Conservation (phyloP, 805 yeast species). For the Jamesozyma piceae region DNA sequence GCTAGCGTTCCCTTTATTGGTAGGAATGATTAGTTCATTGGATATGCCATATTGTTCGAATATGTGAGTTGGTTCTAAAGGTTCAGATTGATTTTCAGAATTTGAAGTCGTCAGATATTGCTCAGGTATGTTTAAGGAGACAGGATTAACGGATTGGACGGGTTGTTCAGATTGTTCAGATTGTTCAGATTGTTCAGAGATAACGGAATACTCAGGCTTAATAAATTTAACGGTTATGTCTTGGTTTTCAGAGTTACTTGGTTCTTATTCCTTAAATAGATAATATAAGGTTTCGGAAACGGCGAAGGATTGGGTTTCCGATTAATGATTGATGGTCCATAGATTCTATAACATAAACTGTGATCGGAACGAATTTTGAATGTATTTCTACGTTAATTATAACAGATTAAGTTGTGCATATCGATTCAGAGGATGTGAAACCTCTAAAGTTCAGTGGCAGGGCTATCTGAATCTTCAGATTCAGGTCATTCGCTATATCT, state of each 20-base stretch:
- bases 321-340: conserved; percentile 1
- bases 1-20: too few relatives aligned
- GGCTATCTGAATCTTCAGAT: background rate
- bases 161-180: background rate
- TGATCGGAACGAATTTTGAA: background rate
- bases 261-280: background rate
- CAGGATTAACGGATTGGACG: too few relatives aligned
- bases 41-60: too few relatives aligned
- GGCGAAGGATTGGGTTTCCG: conserved; percentile 3
- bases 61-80: too few relatives aligned
- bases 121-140: background rate
- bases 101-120: background rate
- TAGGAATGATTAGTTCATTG: too few relatives aligned
- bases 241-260: conserved; percentile 6
- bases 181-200: too few relatives aligned
- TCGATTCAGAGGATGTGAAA: background rate
- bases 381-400: background rate
- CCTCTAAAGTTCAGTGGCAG: conserved; percentile 3
- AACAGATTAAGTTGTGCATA: conserved; percentile 1
- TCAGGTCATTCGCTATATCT: background rate
- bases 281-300: background rate
- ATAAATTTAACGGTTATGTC: background rate
- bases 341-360: conserved; percentile 2
- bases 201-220: background rate
- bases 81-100: too few relatives aligned